Percentiles rank a stretch among this genome's conserved stretches.
These are phyloP conservation scores for Claviceps arundinis DNA, from an alignment of 2,329 filamentous ascomycete genomes.

Conservation along the genomic window DNA sequence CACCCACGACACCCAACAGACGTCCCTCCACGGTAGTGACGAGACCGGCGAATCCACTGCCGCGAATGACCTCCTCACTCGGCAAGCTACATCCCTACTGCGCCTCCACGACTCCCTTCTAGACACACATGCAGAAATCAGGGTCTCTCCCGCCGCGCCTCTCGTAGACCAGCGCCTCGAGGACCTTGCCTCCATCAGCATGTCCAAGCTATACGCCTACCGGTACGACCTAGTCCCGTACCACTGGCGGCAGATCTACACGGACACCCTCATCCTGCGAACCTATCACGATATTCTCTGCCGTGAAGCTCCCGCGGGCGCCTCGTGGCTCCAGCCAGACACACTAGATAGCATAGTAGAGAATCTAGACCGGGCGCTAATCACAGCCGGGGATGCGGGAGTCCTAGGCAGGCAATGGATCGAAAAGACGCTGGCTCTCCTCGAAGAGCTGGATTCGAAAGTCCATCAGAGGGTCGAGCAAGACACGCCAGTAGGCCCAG, in stretches of 20 bases:
- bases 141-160: slow-evolving; percentile 3
- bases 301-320: background rate
- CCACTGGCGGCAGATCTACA: slow-evolving; percentile 59
- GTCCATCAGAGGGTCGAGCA: background rate
- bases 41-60: slow-evolving; percentile 8
- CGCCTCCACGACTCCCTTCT: slow-evolving; percentile 11
- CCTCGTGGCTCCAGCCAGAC: slow-evolving; percentile 6
- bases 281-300: slow-evolving; percentile 28
- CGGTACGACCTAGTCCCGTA: slow-evolving; percentile 51
- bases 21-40: background rate
- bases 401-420: slow-evolving; percentile 37
- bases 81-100: slow-evolving; percentile 16
- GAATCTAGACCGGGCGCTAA: slow-evolving; percentile 61
- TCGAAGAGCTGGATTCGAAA: slow-evolving; percentile 19
- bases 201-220: slow-evolving; percentile 56
- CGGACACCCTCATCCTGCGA: slow-evolving; percentile 54
- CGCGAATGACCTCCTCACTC: slow-evolving; percentile 14
- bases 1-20: background rate
- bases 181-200: slow-evolving; percentile 45
- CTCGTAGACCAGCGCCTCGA: slow-evolving; percentile 32
- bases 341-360: slow-evolving; percentile 44
- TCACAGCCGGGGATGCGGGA: slow-evolving; percentile 55
- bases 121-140: background rate
- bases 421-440: slow-evolving; percentile 33
- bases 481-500: too few species aligned